Base-by-base conservation (phyloP, 768 basidiomycete genomes). In the Pulveroboletus sp. region DNA sequence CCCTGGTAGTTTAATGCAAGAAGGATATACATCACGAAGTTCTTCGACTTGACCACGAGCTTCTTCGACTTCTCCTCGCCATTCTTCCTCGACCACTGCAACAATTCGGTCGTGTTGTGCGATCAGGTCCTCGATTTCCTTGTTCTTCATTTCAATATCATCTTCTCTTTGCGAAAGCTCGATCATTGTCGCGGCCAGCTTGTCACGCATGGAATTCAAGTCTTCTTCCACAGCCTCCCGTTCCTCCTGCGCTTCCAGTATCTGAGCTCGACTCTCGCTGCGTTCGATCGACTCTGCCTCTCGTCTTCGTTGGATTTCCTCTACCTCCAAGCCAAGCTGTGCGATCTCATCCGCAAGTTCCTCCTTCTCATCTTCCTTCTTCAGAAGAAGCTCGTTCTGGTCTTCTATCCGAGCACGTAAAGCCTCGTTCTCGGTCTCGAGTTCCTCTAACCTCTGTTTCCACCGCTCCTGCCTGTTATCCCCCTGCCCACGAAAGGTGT, bases 51-150 rank as follows among this genome's bases (percentile, higher is more conserved):
- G 90, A 3, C 74, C 78, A 50, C 85, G 75, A 2, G 83, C 82
- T 55, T 92, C 90, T 52, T 91, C 83, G 3, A 94, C 83, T 62
- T 95, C 94, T 4, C 87, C 88, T 47, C 85, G 73, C 92, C 92
- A 95, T 58, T 90, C 89, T 36, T 84, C 80, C 59, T 91, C 89
- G 7, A 92, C 84, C 3, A 78, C 76, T 17, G 79, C 77, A 3
- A 91, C 80, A 45, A 89, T 85, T 24, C 80, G 75, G 44, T 83
- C 76, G 61, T 90, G 87, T 60, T 92, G 87, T 6, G 70, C 71
- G 5, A 92, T 76, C 38, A 95, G 65, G 40, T 94, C 88, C 4
- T 87, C 84, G 38, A 94, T 81, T 64, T 92, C 90, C 50, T 77
- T 72, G 47, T 78, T 78, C 72, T 87, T 87, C 64, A 84, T 72